Percentiles rank a stretch among this genome's conserved stretches.
phyloP scores from a whole-genome alignment of 257 asterid species.

The Nicotiana obtusifolia region DNA sequence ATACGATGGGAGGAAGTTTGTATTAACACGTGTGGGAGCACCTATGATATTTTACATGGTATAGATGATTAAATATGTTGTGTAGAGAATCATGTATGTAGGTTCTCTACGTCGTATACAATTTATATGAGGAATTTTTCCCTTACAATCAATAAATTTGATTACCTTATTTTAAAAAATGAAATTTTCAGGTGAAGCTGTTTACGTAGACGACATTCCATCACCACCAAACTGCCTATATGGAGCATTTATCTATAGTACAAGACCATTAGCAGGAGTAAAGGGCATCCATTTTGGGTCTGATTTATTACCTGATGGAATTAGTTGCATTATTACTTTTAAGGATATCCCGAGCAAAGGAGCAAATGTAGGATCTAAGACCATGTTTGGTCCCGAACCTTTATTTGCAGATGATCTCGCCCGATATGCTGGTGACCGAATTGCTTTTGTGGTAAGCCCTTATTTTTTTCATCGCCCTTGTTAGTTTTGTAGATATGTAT shows the following conservation, averaged over 20 bases:
- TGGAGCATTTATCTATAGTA: constrained; percentile 67
- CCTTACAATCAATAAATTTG: too few relatives aligned
- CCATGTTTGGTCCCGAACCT: constrained; percentile 43
- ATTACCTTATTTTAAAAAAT: background rate
- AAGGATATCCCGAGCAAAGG: constrained; percentile 65
- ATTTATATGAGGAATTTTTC: too few relatives aligned
- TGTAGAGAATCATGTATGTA: too few relatives aligned
- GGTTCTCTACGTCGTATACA: too few relatives aligned
- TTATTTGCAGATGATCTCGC: constrained; percentile 57
- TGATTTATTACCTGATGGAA: constrained; percentile 29
- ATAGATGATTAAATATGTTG: too few relatives aligned
- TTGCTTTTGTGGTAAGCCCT: constrained; percentile 63
- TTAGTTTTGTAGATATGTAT: too few relatives aligned
- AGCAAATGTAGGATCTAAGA: constrained; percentile 40
- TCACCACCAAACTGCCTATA: constrained; percentile 58
- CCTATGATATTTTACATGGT: too few relatives aligned
- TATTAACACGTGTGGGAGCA: too few relatives aligned
- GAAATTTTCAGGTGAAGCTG: constrained; percentile 57
- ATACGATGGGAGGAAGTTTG: too few relatives aligned
- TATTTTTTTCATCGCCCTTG: background rate
- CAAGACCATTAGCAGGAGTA: constrained; percentile 52
- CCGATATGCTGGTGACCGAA: constrained; percentile 57
- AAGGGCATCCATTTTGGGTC: constrained; percentile 35
- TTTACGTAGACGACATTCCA: constrained; percentile 73
- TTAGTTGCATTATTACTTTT: constrained; percentile 39